Conservation (phyloP, 257 asterid genomes). For the Solanum chilense region DNA sequence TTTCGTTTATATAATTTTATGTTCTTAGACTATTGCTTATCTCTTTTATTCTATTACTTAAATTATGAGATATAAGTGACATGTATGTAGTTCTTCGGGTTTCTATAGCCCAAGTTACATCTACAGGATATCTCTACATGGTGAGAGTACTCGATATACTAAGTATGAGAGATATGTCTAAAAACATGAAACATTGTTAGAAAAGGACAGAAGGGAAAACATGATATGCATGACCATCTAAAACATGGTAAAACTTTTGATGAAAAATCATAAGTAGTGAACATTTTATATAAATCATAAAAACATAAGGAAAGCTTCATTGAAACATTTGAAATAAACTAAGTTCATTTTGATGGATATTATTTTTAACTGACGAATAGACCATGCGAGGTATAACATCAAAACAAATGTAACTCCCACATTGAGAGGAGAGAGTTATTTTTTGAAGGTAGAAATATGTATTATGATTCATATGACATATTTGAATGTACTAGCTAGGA, state of each 20-base stretch:
- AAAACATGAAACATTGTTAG: too few species aligned
- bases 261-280: neutral
- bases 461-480: neutral
- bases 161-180: neutral
- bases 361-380: neutral
- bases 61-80: too few species aligned
- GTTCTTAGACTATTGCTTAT: too few species aligned
- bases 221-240: neutral
- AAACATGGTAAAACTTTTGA: neutral
- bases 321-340: neutral
- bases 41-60: too few species aligned
- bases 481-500: neutral
- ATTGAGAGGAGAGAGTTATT: neutral
- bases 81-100: too few species aligned
- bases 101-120: too few species aligned
- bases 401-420: neutral
- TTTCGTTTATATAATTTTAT: too few species aligned
- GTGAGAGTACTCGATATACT: neutral
- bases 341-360: neutral
- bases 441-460: neutral
- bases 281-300: too few species aligned
- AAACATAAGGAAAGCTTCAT: neutral
- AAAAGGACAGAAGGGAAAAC: neutral
- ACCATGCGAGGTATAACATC: neutral
- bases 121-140: too few species aligned